Percentiles rank a stretch among this genome's conserved stretches.
Evolutionary conservation across 2,329 filamentous ascomycete genomes (phyloP).

Genomic region (Epichloe brachyelytri): DNA sequence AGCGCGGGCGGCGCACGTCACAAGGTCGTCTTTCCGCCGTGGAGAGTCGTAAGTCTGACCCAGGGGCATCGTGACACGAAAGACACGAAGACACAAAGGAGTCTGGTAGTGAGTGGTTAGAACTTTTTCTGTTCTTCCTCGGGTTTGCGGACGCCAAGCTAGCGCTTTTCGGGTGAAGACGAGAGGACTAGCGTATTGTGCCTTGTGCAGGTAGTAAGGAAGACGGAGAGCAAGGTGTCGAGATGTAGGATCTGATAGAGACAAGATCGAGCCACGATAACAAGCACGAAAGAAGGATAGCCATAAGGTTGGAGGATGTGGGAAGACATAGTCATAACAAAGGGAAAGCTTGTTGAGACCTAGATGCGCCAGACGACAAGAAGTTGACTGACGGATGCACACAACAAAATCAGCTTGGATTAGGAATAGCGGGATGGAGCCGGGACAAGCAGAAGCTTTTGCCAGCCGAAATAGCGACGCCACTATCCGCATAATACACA

Average conservation of each 20-base stretch:
- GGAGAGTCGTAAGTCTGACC: slow-evolving; percentile 10
- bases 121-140: not conserved
- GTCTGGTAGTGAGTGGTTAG: not conserved
- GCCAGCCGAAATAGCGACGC: slow-evolving; percentile 2
- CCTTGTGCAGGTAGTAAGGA: no score
- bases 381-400: not conserved
- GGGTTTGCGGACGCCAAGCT: no score
- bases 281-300: not conserved
- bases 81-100: not conserved
- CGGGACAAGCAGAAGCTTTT: not conserved
- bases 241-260: not conserved
- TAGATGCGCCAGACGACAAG: not conserved
- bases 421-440: not conserved
- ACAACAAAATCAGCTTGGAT: not conserved
- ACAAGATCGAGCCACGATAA: not conserved
- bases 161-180: no score
- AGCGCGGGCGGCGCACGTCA: slow-evolving; percentile 19
- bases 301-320: not conserved
- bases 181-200: no score
- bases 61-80: slow-evolving; percentile 14
- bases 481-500: not conserved
- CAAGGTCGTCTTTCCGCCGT: slow-evolving; percentile 2
- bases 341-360: not conserved
- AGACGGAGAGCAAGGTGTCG: not conserved
- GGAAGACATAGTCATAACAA: not conserved